Base-by-base conservation (phyloP, 257 asterid genomes). In the Catharanthus roseus region DNA sequence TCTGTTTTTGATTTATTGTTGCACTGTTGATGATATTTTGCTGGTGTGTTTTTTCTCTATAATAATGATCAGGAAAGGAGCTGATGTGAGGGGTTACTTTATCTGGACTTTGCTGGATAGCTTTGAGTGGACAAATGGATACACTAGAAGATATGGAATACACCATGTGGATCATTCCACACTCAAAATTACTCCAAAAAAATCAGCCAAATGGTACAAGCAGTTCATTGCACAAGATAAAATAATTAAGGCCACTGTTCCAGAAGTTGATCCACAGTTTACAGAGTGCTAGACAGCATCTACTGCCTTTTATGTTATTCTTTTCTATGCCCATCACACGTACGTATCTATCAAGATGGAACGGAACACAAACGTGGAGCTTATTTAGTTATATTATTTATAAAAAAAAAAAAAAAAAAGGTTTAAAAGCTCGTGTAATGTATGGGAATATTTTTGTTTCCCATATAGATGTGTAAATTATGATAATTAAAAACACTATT, bases 51-150 rank as follows among this genome's bases (percentile, higher is more conserved):
- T n/a, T n/a, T n/a, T n/a, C n/a, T n/a, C 5, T 7, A 5, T 65
- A 4, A 1, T n/a, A 7, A 9, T 62, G 67, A 38, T 65, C 78
- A 85, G 86, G 75, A 78, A 85, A 65, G 96, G 96, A 70, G 87
- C 88, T 29, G 86, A 87, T 55, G 89, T 89, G 33, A 78, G 86
- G 73, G 93, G 90, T 57, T 87, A 87, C 75, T 85, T 86, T 33
- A 82, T 83, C 12, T 89, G 93, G 93, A 82, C 93, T 2, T 82
- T 87, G 61, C 84, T 89, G 24, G 91, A 89, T 80, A 85, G 78
- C 80, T 87, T 89, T 62, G 93, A 87, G 85, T 85, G 93, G 96
- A 58, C 71, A 24, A 45, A 24, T 18, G 92, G 92, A 68, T 86
- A 85, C 67, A 81, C 79, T 23, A 63, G 66, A 82, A 84, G 86